A percentile compares a stretch with the other conserved stretches of the same genome.
phyloP scores from a whole-genome alignment of 306 rosid species.

The Datisca glomerata region DNA sequence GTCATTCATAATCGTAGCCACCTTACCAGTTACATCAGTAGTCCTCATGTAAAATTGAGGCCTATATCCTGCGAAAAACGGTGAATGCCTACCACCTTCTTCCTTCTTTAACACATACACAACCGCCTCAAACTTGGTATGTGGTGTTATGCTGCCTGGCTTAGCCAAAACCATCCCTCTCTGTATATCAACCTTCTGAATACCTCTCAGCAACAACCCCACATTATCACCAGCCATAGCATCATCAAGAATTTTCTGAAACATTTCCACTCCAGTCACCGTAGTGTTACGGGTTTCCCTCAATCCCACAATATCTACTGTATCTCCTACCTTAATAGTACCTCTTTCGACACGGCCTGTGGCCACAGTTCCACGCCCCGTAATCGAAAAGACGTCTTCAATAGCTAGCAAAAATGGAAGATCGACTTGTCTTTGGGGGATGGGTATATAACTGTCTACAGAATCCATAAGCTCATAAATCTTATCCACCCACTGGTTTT shows the following conservation, averaged over 20 bases:
- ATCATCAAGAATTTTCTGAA: conserved; percentile 62
- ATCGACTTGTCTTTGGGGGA: conserved; percentile 60
- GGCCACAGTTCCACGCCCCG: conserved; percentile 80
- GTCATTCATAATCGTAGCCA: conserved; percentile 54
- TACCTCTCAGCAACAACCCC: conserved; percentile 67
- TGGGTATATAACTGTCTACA: conserved; percentile 61
- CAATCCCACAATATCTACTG: conserved; percentile 55
- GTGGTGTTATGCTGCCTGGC: conserved; percentile 51
- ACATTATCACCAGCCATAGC: conserved; percentile 82
- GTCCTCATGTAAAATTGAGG: conserved; percentile 65
- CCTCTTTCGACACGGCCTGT: conserved; percentile 60
- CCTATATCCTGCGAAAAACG: conserved; percentile 39
- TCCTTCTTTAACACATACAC: conserved; percentile 82
- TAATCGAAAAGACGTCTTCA: conserved; percentile 66
- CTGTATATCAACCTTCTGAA: conserved; percentile 68
- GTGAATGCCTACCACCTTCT: conserved; percentile 78
- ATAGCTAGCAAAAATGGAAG: conserved; percentile 60
- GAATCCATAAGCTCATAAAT: conserved; percentile 64
- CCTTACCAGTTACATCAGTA: conserved; percentile 74
- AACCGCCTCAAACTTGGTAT: conserved; percentile 42
- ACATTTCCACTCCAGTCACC: conserved; percentile 59
- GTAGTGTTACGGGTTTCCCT: conserved; percentile 55
- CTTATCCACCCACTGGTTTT: conserved; percentile 65
- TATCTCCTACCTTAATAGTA: conserved; percentile 45
- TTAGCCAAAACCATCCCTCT: conserved; percentile 86